Base-by-base conservation (phyloP, 2,329 filamentous ascomycete species). In the Trematosphaeria pertusa region DNA sequence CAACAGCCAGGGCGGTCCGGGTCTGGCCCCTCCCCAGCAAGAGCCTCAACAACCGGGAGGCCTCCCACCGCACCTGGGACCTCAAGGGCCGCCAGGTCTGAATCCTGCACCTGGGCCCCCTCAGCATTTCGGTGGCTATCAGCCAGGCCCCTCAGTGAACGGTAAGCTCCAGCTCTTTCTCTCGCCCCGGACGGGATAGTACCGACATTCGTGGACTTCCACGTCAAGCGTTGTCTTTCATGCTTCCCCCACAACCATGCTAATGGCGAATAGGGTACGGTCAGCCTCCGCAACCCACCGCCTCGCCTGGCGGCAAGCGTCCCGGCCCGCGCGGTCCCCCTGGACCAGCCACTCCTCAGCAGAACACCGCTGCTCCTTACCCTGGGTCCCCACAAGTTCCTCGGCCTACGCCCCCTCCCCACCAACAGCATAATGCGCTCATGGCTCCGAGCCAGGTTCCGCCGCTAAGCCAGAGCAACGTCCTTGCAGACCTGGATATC, bases 261-360 rank as follows among this genome's bases (percentile, higher is more conserved):
- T 61, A 48, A 63, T 44, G 10, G 5, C 8, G 10, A 28, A 5
- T 28, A 83, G 88, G 89, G 33, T 96, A 96, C 73, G 88, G 85
- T 24, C 91, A 95, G 71, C 86, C 89, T 37, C 91, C 91, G 37
- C 89, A 87, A 71, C 87, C 87, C 51, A 93, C 90, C 24, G 88
- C 90, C 38, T 96, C 91, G 48, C 93, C 93, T 18, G 93, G 92
- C 4, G 86, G 85, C 54, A 89, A 91, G 73, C 83, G 87, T 64
- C 82, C 87, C 18, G 83, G 88, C 33, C 59, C 50, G 40, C 86
- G 86, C 49, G 79, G 80, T 44, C 80, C 79, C 43, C 80, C 79
- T 21, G 83, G 87, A 35, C 91, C 92, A 50, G 89, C 91, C 20
- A 97, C 94, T 52, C 92, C 93, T 51, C 91, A 97, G 75, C 91